These are phyloP conservation scores for Rhodotorula sp. DNA, from an alignment of 1,284 basidiomycete species.

Conservation along the genomic window DNA sequence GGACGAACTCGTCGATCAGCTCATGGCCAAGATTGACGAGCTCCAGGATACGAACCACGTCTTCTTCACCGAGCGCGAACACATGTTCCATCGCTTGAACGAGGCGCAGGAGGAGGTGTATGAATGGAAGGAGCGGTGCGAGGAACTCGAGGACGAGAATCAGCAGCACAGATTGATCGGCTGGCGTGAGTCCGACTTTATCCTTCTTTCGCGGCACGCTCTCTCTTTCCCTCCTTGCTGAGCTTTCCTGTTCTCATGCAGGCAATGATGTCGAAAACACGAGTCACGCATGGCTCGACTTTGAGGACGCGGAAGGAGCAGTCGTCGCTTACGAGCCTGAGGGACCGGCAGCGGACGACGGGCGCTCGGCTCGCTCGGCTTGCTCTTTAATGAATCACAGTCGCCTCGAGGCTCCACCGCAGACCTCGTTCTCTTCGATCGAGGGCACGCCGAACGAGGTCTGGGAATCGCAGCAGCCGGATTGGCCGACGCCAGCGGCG, in stretches of 20 bases:
- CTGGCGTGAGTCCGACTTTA: constrained; percentile 22
- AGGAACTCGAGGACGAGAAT: constrained; percentile 62
- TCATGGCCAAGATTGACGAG: constrained; percentile 73
- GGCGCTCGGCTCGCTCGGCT: too few relatives aligned
- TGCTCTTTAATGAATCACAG: too few relatives aligned
- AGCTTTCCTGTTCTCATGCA: background rate
- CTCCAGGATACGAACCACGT: constrained; percentile 70
- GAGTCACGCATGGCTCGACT: background rate
- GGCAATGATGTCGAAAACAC: background rate
- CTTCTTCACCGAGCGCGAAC: constrained; percentile 66
- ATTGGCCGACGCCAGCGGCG: too few relatives aligned
- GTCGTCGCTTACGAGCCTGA: constrained; percentile 7
- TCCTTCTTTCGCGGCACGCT: constrained; percentile 1
- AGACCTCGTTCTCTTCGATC: too few relatives aligned
- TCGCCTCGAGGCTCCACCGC: too few relatives aligned
- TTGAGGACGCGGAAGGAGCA: constrained; percentile 1
- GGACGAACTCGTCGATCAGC: constrained; percentile 64
- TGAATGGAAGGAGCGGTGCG: constrained; percentile 67
- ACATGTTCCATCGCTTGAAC: constrained; percentile 62
- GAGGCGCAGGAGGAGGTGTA: constrained; percentile 68
- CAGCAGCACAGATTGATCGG: constrained; percentile 52
- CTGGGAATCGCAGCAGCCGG: too few relatives aligned
- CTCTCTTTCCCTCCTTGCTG: constrained; percentile 14
- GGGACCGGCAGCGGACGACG: background rate
- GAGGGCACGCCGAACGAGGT: too few relatives aligned